These are phyloP conservation scores for Verruconis gallopava DNA, from an alignment of 2,329 filamentous ascomycete genomes.

Conservation along the genomic window DNA sequence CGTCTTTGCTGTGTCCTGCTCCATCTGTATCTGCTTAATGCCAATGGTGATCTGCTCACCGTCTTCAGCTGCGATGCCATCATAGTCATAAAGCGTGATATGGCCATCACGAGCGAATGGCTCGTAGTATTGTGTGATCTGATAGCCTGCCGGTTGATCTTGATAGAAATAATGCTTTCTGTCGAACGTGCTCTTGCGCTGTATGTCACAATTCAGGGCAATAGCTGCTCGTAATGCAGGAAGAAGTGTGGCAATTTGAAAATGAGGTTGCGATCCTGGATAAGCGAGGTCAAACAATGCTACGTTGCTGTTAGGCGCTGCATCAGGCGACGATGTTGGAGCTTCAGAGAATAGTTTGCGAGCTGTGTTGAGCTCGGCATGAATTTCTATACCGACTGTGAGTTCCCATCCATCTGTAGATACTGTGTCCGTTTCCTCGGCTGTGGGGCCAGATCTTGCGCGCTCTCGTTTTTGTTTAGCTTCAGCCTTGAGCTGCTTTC, in stretches of 20 bases:
- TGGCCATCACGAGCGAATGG: constrained; percentile 56
- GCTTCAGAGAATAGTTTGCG: constrained; percentile 76
- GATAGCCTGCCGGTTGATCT: constrained; percentile 92
- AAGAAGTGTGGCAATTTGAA: constrained; percentile 71
- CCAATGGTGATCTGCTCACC: constrained; percentile 58
- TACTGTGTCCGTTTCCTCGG: constrained; percentile 13
- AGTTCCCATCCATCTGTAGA: constrained; percentile 62
- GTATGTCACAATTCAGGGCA: constrained; percentile 67
- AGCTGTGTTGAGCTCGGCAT: constrained; percentile 83
- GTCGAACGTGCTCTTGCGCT: constrained; percentile 72
- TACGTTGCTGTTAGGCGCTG: constrained; percentile 76
- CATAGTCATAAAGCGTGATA: constrained; percentile 57
- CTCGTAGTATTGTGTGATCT: constrained; percentile 92
- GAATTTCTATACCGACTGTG: constrained; percentile 93
- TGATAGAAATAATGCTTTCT: constrained; percentile 99
- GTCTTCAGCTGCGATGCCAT: constrained; percentile 67
- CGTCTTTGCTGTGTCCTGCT: constrained; percentile 96
- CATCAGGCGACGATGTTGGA: constrained; percentile 21
- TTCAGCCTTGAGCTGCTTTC: constrained; percentile 30
- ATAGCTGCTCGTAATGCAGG: constrained; percentile 85
- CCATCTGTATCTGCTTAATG: constrained; percentile 91
- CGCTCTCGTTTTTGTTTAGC: constrained; percentile 20
- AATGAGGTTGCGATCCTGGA: constrained; percentile 74
- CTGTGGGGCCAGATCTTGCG: constrained; percentile 8
- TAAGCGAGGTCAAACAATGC: constrained; percentile 80